Evolutionary conservation across 2,329 filamentous ascomycete species (phyloP).

Genomic region (Fusarium poae): DNA sequence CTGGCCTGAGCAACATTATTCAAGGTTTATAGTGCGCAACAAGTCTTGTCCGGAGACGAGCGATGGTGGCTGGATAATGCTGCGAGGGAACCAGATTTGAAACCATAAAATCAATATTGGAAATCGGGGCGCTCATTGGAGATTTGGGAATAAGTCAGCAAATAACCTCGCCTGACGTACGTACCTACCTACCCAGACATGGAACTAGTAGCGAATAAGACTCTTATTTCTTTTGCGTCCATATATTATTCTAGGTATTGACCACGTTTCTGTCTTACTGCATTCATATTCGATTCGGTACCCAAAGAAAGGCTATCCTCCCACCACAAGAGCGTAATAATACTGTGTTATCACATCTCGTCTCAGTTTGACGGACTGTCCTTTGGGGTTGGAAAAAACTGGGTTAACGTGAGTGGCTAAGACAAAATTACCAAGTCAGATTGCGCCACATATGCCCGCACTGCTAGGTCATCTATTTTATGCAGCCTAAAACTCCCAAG

Average conservation of each 20-base stretch:
- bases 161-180: constrained; percentile 7
- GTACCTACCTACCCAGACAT: background rate
- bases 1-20: background rate
- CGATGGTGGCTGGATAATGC: constrained; percentile 11
- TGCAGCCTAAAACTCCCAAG: background rate
- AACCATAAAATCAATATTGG: constrained; percentile 19
- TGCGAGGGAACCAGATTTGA: constrained; percentile 22
- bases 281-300: background rate
- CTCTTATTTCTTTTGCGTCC: background rate
- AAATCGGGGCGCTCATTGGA: constrained; percentile 18
- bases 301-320: background rate
- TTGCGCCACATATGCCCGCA: background rate
- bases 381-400: background rate
- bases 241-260: background rate
- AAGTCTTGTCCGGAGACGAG: background rate
- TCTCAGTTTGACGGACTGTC: constrained; percentile 8
- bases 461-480: background rate
- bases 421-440: background rate
- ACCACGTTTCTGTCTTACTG: background rate
- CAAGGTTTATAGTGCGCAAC: background rate
- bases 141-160: constrained; percentile 12
- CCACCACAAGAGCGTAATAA: background rate
- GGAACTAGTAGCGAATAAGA: background rate
- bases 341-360: constrained; percentile 19
- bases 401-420: background rate